Evolutionary conservation across 495 filamentous ascomycete genomes (phyloP).

Genomic region (Penicillium odoratum): DNA sequence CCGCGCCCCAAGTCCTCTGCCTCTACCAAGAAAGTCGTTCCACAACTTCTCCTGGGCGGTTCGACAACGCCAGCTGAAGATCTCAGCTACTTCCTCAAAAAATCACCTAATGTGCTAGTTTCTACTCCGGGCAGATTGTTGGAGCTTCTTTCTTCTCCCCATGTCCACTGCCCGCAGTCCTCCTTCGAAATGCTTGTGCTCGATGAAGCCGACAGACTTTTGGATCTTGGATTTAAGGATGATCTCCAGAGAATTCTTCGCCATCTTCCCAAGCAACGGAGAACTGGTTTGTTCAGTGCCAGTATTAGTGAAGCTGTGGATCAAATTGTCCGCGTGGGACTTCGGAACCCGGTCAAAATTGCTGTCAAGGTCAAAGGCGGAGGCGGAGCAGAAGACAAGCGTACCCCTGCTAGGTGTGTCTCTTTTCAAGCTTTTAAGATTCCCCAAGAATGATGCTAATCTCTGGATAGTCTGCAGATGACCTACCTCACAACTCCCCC

Average conservation of each 20-base stretch:
- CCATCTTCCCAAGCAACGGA: slow-evolving; percentile 84
- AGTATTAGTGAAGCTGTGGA: slow-evolving; percentile 89
- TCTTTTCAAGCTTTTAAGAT: background rate
- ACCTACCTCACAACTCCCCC: slow-evolving; percentile 76
- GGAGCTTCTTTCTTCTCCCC: slow-evolving; percentile 84
- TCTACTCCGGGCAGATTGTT: slow-evolving; percentile 86
- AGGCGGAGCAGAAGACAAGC: slow-evolving; percentile 72
- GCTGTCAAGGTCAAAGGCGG: slow-evolving; percentile 86
- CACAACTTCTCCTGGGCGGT: slow-evolving; percentile 89
- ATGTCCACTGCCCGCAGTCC: slow-evolving; percentile 85
- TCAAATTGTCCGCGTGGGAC: slow-evolving; percentile 85
- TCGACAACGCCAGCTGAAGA: slow-evolving; percentile 81
- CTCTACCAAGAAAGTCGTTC: slow-evolving; percentile 61
- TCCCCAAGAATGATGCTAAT: slow-evolving; percentile 5
- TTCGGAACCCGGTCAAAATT: slow-evolving; percentile 92
- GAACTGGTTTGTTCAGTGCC: slow-evolving; percentile 92
- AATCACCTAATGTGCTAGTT: slow-evolving; percentile 82
- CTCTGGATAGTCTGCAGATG: slow-evolving; percentile 68
- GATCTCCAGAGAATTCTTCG: slow-evolving; percentile 83
- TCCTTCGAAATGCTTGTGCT: slow-evolving; percentile 88
- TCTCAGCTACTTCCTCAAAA: slow-evolving; percentile 73
- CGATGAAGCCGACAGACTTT: slow-evolving; percentile 88
- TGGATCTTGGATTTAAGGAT: slow-evolving; percentile 95
- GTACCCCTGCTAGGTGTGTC: slow-evolving; percentile 72
- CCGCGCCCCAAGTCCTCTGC: slow-evolving; percentile 50